Evolutionary conservation across 805 yeast species (phyloP), one percentile per base, ranked within the genome.

Genomic region (Metschnikowia kunwiensis): DNA sequence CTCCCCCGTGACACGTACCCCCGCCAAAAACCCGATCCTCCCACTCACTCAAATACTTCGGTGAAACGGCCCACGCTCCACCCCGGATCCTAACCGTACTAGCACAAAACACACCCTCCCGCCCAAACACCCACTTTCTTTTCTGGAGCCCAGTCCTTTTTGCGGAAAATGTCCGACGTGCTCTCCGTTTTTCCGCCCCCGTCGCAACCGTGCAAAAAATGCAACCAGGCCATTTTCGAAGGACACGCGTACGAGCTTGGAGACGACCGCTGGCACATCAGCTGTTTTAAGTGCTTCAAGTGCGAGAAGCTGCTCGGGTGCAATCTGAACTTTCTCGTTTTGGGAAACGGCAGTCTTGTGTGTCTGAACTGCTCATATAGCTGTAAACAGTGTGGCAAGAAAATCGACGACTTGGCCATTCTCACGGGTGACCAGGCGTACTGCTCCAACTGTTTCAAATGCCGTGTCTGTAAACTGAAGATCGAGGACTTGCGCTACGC

Each of bases 211-310:
- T 68, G 74, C 44, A 68, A 68, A 37, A 64, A 64, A 43, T 68
- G 74, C 44, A 50, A 51, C 39, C 46, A 46, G 13, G 58, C 82
- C 18, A 85, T 91, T 32, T 75, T 75, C 13, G 95, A 86, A 52
- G 96, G 96, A 21, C 94, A 89, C 47, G 97, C 97, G 3, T 93
- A 87, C 57, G 97, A 91, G 57, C 68, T 91, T 32, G 96, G 96
- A 16, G 94, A 84, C 32, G 91, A 87, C 55, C 77, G 96, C 46
- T 93, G 98, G 98, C 98, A 93, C 59, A 83, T 87, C 38, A 75
- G 83, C 44, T 93, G 98, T 62, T 93, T 93, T 63, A 73, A 79
- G 30, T 93, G 98, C 61, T 83, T 94, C 36, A 82, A 82, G 49
- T 93, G 98, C 60, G 69, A 75, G 24, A 74, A 77, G 49, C 74